Evolutionary conservation across 2,329 filamentous ascomycete genomes (phyloP), one percentile per base, ranked within the genome.

Genomic region (Fusarium brevicatenulatum): DNA sequence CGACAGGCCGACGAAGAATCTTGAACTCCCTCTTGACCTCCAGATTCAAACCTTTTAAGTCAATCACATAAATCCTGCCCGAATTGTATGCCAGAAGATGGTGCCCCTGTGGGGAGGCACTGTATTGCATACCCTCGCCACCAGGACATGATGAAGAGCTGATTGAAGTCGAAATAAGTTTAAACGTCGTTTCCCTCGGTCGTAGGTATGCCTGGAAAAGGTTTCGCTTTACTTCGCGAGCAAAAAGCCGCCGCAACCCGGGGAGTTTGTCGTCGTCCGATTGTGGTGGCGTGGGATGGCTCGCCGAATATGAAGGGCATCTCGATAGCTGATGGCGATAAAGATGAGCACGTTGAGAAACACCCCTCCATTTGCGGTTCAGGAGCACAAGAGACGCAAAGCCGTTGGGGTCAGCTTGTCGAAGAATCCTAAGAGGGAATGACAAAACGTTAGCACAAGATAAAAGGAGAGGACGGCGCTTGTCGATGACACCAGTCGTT

Each of bases 101-200:
- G 73, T 92, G 90, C 5, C 93, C 94, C 60, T 88, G 90, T 10
- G 93, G 90, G 5, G 94, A 97, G 66, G 94, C 90, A 70, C 89
- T 91, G 81, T 97, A 97, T 61, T 94, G 92, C 83, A 97, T 93
- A 50, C 93, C 93, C 81, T 97, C 94, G 37, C 93, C 93, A 39
- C 92, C 92, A 3, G 94, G 94, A 70, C 92, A 92, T 28, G 94
- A 94, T 4, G 93, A 94, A 2, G 93, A 95, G 79, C 93, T 95
- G 74, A 93, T 93, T 10, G 93, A 95, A 55, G 92, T 94, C 42
- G 93, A 96, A 18, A 97, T 91, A 57, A 97, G 86, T 78, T 92
- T 95, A 77, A 97, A 88, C 49, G 93, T 85, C 10, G 92, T 95
- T 77, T 89, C 87, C 66, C 83, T 87, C 8, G 93, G 93, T 23